Percentiles rank a stretch among this genome's conserved stretches.
Conservation (phyloP, 2,329 filamentous ascomycete genomes). For the Phoma sp. region DNA sequence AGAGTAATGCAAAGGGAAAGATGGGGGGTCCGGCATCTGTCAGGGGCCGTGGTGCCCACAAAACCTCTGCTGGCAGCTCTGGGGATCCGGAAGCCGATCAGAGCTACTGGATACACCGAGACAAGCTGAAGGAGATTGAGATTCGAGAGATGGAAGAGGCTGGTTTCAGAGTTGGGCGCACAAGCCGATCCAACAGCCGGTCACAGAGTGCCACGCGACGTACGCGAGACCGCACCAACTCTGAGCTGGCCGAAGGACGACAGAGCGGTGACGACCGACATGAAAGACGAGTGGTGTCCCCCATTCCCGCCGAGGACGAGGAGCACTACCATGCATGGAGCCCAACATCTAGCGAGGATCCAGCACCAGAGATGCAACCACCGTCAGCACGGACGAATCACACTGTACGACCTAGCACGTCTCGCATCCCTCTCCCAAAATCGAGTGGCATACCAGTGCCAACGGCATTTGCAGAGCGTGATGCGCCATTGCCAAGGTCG, state of each 20-base stretch:
- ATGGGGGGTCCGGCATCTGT: slow-evolving; percentile 12
- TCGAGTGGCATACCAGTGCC: slow-evolving; percentile 78
- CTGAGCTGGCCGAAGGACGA: slow-evolving; percentile 33
- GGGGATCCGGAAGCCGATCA: slow-evolving; percentile 54
- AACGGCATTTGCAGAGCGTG: slow-evolving; percentile 73
- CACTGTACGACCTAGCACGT: slow-evolving; percentile 62
- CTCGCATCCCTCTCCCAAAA: slow-evolving; percentile 86
- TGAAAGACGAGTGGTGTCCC: slow-evolving; percentile 43
- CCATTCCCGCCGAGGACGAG: slow-evolving; percentile 52
- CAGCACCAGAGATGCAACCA: slow-evolving; percentile 60
- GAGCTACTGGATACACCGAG: slow-evolving; percentile 84
- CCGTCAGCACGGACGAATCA: slow-evolving; percentile 57
- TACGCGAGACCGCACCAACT: slow-evolving; percentile 41
- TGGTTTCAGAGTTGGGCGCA: slow-evolving; percentile 65
- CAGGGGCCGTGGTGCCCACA: slow-evolving; percentile 33
- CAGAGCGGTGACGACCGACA: slow-evolving; percentile 36
- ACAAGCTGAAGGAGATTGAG: slow-evolving; percentile 83
- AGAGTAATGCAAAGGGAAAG: slow-evolving; percentile 29
- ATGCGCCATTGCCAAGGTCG: slow-evolving; percentile 69
- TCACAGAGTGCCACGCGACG: slow-evolving; percentile 40
- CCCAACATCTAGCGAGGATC: slow-evolving; percentile 77
- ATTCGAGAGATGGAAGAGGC: slow-evolving; percentile 80
- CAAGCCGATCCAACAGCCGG: slow-evolving; percentile 46
- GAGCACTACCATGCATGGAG: slow-evolving; percentile 65
- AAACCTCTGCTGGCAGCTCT: slow-evolving; percentile 23